Evolutionary conservation across 768 basidiomycete genomes (phyloP), one percentile per base, ranked within the genome.

Genomic region (Rossbeevera mucosa): DNA sequence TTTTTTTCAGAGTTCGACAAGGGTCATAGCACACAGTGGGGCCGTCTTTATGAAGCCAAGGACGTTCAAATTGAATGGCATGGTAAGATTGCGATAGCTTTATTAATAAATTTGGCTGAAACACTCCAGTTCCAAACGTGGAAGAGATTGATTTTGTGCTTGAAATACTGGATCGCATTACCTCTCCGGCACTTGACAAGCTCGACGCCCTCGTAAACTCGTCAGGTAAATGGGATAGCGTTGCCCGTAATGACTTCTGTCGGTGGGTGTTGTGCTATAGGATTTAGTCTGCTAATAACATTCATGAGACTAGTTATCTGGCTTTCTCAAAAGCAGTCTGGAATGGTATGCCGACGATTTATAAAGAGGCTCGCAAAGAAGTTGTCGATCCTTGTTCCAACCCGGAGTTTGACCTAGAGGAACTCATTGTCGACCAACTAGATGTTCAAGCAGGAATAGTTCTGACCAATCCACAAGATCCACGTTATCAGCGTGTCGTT

Each of bases 21-120:
- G 38, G 74, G 76, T 43, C 85, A 88, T 58, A 81, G 79, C 54
- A 69, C 74, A 11, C 77, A 81, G 42, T 96, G 94, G 94, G 94
- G 94, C 7, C 80, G 78, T 45, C 70, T 89, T 26, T 91, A 86
- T 68, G 81, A 88, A 51, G 72, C 86, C 4, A 76, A 85, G 60
- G 90, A 96, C 50, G 85, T 94, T 46, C 77, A 81, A 51, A 79
- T 94, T 30, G 83, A 91, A 53, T 98, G 94, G 94, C 94, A 95
- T 65, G 80, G 88, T 88, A 61, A 43, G 60, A 22, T 30, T 29
- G 30, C 21, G 22, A 3, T 2, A n/a, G n/a, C n/a, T n/a, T 28
- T 18, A 47, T 54, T 53, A 38, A 55, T 48, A 65, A 21, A 59
- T 43, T 53, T 14, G 52, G 18, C 18, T 44, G 45, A 45, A 40